Evolutionary conservation across 306 rosid species (phyloP).

Genomic region (Begonia masoniana): DNA sequence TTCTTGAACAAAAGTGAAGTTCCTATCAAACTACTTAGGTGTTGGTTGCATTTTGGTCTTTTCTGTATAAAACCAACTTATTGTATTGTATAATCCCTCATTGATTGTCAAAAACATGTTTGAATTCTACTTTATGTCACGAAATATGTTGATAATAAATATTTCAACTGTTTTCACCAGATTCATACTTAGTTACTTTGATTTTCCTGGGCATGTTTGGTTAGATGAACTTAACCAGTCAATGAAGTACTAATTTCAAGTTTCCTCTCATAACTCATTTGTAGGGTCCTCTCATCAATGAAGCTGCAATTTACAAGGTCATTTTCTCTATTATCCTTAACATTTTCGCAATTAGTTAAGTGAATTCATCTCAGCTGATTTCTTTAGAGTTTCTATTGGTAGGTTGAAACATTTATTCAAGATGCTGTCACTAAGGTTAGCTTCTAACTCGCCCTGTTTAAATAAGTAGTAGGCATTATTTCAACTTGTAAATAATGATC

Average conservation of each 20-base stretch:
- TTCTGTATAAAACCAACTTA: not conserved
- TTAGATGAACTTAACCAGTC: no score
- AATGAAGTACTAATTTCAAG: not conserved
- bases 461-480: conserved; percentile 1
- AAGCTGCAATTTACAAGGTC: conserved; percentile 94
- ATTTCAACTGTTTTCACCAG: no score
- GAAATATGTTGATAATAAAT: not conserved
- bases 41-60: conserved; percentile 8
- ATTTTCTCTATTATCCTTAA: conserved; percentile 2
- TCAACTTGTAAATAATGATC: no score
- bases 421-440: conserved; percentile 92
- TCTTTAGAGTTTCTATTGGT: conserved; percentile 17
- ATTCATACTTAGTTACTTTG: no score
- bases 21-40: no score
- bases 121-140: not conserved
- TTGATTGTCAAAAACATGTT: no score
- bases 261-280: not conserved
- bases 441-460: conserved; percentile 17
- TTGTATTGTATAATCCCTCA: not conserved
- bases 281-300: conserved; percentile 96
- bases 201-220: no score
- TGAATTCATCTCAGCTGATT: no score
- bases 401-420: conserved; percentile 70
- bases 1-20: no score
- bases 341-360: no score